Evolutionary conservation across 352 stramenopile species (phyloP), one percentile per base, ranked within the genome.

Genomic region (Pythium monospermum): DNA sequence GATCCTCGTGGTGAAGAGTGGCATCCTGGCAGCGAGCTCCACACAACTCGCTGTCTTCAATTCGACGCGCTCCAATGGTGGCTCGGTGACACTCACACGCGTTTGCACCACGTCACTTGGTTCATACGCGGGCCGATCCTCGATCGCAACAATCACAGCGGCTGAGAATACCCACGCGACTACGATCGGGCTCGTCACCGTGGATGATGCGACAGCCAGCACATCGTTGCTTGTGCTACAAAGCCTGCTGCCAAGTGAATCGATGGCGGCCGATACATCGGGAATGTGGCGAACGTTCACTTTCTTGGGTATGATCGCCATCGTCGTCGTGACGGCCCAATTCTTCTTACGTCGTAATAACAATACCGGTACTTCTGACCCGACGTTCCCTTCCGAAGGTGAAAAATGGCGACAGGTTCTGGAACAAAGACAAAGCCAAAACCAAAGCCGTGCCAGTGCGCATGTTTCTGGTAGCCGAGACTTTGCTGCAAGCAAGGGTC

Each of bases 321-420:
- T 53, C 18, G 48, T 43, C 1, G 49, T 54, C 1, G 25, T 63
- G 25, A 40, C 37, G 0, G 33, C 35, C 4, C 47, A 63, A 25
- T 52, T 39, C n/a, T 57, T 53, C 15, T 26, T 63, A 8, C 55
- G 55, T 12, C 55, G 55, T 15, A 36, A 62, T 12, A 18, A 31
- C 25, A 19, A 37, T 2, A n/a, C 19, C 8, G 37, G 21, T 1
- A 31, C 22, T 4, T 21, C 38, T 19, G 22, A 21, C 18, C 22
- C 27, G 4, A 23, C 32, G 0, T n/a, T n/a, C n/a, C n/a, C n/a
- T n/a, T n/a, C n/a, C n/a, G 55, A 53, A 12, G n/a, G 0, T 1
- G 47, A 42, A 15, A 39, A 63, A 15, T 56, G 55, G 53, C 30
- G 46, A 8, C 43, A 49, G 3, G n/a, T 53, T 16, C 15, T 56